These are phyloP conservation scores for Aspergillus ostianus DNA, from an alignment of 495 filamentous ascomycete species.

Conservation along the genomic window DNA sequence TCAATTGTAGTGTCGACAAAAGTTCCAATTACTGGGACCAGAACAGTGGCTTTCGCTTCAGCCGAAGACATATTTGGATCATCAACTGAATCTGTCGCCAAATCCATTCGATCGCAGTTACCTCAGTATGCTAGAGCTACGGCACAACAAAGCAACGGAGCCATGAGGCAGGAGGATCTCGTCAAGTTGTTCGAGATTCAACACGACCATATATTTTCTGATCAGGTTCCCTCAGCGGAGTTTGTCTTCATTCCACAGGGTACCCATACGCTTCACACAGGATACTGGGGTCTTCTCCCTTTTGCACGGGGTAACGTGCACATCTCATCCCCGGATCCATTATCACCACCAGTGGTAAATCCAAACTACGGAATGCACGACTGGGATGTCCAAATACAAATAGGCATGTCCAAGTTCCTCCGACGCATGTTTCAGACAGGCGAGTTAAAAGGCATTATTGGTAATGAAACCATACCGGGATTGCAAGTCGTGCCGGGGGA, in stretches of 20 bases:
- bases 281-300: slow-evolving; percentile 42
- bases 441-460: slow-evolving; percentile 19
- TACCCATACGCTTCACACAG: slow-evolving; percentile 20
- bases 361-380: slow-evolving; percentile 28
- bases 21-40: slow-evolving; percentile 7
- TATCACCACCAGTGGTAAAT: slow-evolving; percentile 19
- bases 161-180: slow-evolving; percentile 7
- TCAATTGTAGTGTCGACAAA: slow-evolving; percentile 16
- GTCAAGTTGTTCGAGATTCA: slow-evolving; percentile 35
- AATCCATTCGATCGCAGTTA: slow-evolving; percentile 28
- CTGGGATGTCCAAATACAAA: slow-evolving; percentile 20
- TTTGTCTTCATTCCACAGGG: slow-evolving; percentile 30
- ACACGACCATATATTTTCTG: slow-evolving; percentile 42
- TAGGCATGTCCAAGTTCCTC: slow-evolving; percentile 24
- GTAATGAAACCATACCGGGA: slow-evolving; percentile 20
- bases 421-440: slow-evolving; percentile 19
- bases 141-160: slow-evolving; percentile 28
- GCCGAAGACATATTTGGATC: slow-evolving; percentile 35
- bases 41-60: slow-evolving; percentile 11
- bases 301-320: slow-evolving; percentile 54
- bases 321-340: slow-evolving; percentile 24
- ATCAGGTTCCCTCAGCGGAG: slow-evolving; percentile 42
- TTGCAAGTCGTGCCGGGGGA: slow-evolving; percentile 17
- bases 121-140: slow-evolving; percentile 30
- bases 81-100: slow-evolving; percentile 22